Base-by-base conservation (phyloP, 1,139 yeast species). In the Schwanniomyces etchellsii region DNA sequence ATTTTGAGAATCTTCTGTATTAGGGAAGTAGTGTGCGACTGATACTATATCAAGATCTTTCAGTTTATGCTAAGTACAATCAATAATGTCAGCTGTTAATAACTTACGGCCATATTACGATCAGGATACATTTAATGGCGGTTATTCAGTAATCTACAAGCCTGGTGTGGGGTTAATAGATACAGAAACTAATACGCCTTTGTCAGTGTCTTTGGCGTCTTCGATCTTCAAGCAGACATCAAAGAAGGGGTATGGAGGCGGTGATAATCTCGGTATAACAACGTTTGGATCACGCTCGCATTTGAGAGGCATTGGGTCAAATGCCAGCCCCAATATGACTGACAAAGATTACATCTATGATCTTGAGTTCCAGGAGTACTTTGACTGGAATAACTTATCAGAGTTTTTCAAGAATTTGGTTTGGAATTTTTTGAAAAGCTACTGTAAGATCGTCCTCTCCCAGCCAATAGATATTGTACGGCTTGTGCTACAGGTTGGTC, bases 391-490 rank as follows among this genome's bases (percentile, higher is more conserved):
- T 40, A 78, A 78, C 42, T 54, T 81, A 39, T 62, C 64, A 31
- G 82, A 76, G 39, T 52, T 80, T 30, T 41, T 75, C 11, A 62
- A 64, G 39, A 73, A 74, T 43, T 55, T 84, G 51, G 44, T 70
- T 31, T 66, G 70, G 53, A 76, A 83, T 26, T 78, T 85, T 44
- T 49, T 78, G 29, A 75, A 76, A 42, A 80, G 78, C 40, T 88
- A 88, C 57, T 57, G 75, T 35, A 78, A 75, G 39, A 75, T 80
- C 30, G 52, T 85, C 24, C 52, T 82, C 15, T 74, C 86, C 14
- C 97, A 91, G 54, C 98, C 98, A 1, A 80, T 89, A 54, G 96
- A 91, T 47, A 82, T 85, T 20, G 77, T 85, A 4, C 68, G 94
- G 33, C 64, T 86, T 39, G 66, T 88, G 24, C 56, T 88, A 35